Evolutionary conservation across 345 rosid species (phyloP).

Genomic region (Stellera chamaejasme): DNA sequence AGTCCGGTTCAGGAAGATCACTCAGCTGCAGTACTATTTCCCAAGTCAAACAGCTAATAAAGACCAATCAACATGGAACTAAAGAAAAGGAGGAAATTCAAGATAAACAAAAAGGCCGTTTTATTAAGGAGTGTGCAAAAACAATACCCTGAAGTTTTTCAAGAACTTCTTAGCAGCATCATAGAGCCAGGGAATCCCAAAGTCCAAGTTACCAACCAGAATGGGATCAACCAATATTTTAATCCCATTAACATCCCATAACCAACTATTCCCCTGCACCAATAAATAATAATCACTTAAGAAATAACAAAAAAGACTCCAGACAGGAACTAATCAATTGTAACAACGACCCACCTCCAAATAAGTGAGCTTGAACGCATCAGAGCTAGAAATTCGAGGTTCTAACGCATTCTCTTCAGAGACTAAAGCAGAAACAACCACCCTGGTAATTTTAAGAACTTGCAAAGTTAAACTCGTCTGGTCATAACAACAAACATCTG

Average conservation of each 20-base stretch:
- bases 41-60: constrained; percentile 6
- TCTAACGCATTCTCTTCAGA: constrained; percentile 56
- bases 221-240: constrained; percentile 77
- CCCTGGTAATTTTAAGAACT: constrained; percentile 9
- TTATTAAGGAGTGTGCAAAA: neutral
- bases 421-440: constrained; percentile 38
- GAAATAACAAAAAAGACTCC: neutral
- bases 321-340: neutral
- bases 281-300: neutral
- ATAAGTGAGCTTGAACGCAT: constrained; percentile 61
- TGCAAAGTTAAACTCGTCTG: constrained; percentile 6
- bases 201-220: constrained; percentile 84
- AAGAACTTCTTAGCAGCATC: constrained; percentile 79
- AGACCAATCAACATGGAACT: neutral
- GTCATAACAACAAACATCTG: neutral
- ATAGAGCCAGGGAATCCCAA: constrained; percentile 89
- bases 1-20: constrained; percentile 73
- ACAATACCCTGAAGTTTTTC: constrained; percentile 56
- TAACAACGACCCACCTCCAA: constrained; percentile 52
- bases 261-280: constrained; percentile 80
- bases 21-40: constrained; percentile 57
- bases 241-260: constrained; percentile 73
- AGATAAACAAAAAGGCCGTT: neutral
- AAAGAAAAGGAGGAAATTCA: neutral
- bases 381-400: constrained; percentile 37